A percentile compares a stretch with the other conserved stretches of the same genome.
phyloP scores from a whole-genome alignment of 768 basidiomycete species.

The Suillus discolor region DNA sequence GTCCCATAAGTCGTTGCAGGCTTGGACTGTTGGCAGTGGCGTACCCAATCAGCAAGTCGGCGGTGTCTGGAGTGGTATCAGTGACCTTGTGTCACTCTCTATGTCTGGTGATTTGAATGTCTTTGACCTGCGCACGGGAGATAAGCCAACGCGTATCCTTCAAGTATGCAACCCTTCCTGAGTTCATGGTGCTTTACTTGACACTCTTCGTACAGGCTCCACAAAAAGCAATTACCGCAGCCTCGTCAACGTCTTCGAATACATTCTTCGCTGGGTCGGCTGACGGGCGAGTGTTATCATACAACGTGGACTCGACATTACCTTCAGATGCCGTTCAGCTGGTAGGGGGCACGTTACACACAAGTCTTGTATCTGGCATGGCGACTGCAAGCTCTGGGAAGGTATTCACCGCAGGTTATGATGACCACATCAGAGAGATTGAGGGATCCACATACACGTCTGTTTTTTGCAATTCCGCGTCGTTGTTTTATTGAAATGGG shows the following conservation, averaged over 20 bases:
- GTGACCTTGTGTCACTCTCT: constrained; percentile 80
- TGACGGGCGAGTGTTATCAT: constrained; percentile 75
- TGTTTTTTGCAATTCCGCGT: constrained; percentile 26
- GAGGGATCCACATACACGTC: constrained; percentile 53
- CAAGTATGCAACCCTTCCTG: constrained; percentile 47
- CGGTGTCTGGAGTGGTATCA: constrained; percentile 76
- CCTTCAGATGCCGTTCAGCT: constrained; percentile 39
- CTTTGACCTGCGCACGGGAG: constrained; percentile 71
- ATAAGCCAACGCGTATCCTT: constrained; percentile 62
- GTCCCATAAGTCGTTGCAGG: constrained; percentile 61
- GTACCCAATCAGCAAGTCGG: constrained; percentile 85
- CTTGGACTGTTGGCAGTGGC: constrained; percentile 76
- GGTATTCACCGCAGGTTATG: constrained; percentile 75
- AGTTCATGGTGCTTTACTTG: not conserved
- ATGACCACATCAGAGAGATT: constrained; percentile 77
- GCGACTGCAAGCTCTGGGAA: constrained; percentile 48
- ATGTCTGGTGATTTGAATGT: constrained; percentile 81
- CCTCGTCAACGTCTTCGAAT: constrained; percentile 41
- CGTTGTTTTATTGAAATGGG: not conserved
- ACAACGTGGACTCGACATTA: constrained; percentile 41
- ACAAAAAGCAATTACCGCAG: constrained; percentile 77
- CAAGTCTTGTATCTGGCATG: constrained; percentile 68
- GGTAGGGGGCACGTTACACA: constrained; percentile 68
- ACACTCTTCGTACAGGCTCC: constrained; percentile 55
- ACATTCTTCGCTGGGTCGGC: constrained; percentile 84